phyloP scores from a whole-genome alignment of 2,329 filamentous ascomycete genomes.

The Alternaria postmessia region DNA sequence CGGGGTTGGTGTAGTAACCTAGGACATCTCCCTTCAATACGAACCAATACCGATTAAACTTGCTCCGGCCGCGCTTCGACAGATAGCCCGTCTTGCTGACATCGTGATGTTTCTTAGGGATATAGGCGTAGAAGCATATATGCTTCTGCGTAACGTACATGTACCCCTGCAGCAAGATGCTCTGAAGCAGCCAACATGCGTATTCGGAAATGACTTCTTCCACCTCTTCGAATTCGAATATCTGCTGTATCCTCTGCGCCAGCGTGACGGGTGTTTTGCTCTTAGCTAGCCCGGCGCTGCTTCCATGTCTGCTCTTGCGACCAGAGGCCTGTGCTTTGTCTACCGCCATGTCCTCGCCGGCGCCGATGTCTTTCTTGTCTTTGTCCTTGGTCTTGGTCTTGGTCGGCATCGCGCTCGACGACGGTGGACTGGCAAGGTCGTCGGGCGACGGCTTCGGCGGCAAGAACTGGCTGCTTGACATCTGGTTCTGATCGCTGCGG shows the following conservation, averaged over 20 bases:
- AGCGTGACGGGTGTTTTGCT: constrained; percentile 63
- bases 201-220: constrained; percentile 93
- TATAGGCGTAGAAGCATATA: constrained; percentile 95
- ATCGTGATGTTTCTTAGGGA: constrained; percentile 80
- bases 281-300: constrained; percentile 29
- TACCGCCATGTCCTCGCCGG: constrained; percentile 31
- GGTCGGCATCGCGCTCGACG: constrained; percentile 16
- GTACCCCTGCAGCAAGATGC: constrained; percentile 89
- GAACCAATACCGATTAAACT: constrained; percentile 94
- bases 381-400: constrained; percentile 17
- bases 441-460: constrained; percentile 39
- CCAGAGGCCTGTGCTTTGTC: constrained; percentile 33
- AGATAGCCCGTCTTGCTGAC: constrained; percentile 88
- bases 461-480: constrained; percentile 53
- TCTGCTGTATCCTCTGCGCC: constrained; percentile 74
- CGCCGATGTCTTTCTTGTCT: constrained; percentile 32
- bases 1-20: constrained; percentile 84
- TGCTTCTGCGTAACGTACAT: constrained; percentile 94
- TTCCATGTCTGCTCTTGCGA: constrained; percentile 39
- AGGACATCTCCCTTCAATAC: constrained; percentile 89
- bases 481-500: constrained; percentile 67
- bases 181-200: constrained; percentile 91
- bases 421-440: constrained; percentile 8
- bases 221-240: constrained; percentile 71
- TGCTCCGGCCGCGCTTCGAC: constrained; percentile 86